Evolutionary conservation across 1,139 yeast species (phyloP), one percentile per base, ranked within the genome.

Genomic region (Protomyces inouyei): DNA sequence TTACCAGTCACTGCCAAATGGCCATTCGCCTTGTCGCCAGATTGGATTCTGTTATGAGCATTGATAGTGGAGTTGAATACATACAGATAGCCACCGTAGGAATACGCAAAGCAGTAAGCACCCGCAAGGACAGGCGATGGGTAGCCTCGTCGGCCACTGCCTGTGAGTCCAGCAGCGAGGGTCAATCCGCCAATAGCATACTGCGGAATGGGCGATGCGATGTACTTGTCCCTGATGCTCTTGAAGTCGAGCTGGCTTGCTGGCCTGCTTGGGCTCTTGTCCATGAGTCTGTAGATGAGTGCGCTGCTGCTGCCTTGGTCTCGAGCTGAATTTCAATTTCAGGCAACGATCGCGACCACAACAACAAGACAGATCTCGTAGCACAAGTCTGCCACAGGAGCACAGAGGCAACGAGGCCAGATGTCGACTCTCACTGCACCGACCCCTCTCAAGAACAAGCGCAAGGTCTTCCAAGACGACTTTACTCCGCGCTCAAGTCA

Each of bases 401-500:
- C 32, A 28, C 8, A 28, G 32, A 28, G 32, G 32, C 8, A 4
- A 28, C 5, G 32, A 28, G 32, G 32, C 32, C 32, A 28, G 32
- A 28, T 28, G 32, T 28, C 32, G 8, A 28, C 32, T 6, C 32
- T 28, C 2, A 28, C 32, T 28, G 48, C 48, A 18, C 48, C 48
- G 16, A 43, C 48, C 4, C 48, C 48, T 43, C 56, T 37, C 35
- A 59, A 52, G n/a, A 40, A 40, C 36, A 59, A 59, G 63, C 56
- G 63, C 35, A 59, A 52, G 57, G 57, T 52, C 14, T 37, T 32
- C 1, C 57, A 59, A 28, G 63, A 59, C 32, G 63, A 59, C 38
- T 59, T 25, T 52, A 59, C 63, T 2, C 63, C 63, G 28, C 21
- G 38, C 23, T 59, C 63, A 4, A 36, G 57, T 16, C 63, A 59